Evolutionary conservation across 192 early-diverging fungal species (phyloP).

Genomic region (Funneliformis geosporum): DNA sequence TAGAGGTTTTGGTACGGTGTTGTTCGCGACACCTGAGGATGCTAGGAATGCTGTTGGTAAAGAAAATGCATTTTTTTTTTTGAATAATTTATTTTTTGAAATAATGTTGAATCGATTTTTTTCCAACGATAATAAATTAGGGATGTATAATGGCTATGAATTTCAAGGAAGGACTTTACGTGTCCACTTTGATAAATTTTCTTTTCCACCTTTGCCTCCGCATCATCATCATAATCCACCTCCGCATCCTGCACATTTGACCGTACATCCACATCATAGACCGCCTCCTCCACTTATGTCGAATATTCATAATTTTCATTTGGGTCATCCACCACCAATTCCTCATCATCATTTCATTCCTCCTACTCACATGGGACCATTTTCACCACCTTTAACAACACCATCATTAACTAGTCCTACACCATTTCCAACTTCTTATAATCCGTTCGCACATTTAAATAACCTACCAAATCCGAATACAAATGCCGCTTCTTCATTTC

Average conservation of each 20-base stretch:
- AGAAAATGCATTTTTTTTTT: neutral
- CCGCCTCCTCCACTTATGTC: constrained; percentile 2
- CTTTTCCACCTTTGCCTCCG: constrained; percentile 32
- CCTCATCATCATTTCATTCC: constrained; percentile 29
- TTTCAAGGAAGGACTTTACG: constrained; percentile 51
- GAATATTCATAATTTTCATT: constrained; percentile 23
- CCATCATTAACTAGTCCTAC: constrained; percentile 30
- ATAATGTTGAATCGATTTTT: neutral
- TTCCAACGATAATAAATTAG: constrained; percentile 30
- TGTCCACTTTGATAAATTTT: constrained; percentile 57
- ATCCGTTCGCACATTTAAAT: constrained; percentile 2
- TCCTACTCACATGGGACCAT: constrained; percentile 28
- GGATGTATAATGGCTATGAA: constrained; percentile 51
- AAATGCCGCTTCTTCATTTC: constrained; percentile 14
- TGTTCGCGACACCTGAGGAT: constrained; percentile 69
- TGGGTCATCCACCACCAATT: constrained; percentile 26
- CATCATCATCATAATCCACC: constrained; percentile 41
- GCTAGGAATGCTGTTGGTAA: constrained; percentile 70
- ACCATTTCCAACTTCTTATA: constrained; percentile 15
- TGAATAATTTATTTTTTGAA: too few relatives aligned
- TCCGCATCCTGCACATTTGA: constrained; percentile 31
- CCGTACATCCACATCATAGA: constrained; percentile 34
- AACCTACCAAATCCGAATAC: constrained; percentile 5
- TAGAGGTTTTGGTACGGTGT: constrained; percentile 73
- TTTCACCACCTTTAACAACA: constrained; percentile 27